phyloP scores from a whole-genome alignment of 495 filamentous ascomycete genomes.

The Penicillium atrosanguineum region DNA sequence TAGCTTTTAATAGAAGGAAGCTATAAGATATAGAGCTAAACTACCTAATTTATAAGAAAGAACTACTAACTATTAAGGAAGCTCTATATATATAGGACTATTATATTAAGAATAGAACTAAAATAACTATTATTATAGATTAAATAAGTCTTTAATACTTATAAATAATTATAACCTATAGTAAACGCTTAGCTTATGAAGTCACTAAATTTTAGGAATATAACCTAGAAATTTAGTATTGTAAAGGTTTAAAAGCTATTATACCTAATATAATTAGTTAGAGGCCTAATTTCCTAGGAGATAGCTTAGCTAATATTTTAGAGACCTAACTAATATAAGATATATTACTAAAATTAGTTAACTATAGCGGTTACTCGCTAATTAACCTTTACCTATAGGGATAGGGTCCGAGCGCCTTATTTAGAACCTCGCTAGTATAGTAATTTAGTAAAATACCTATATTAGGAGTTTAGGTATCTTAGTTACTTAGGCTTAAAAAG shows the following conservation, averaged over 20 bases:
- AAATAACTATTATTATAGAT: too few relatives aligned
- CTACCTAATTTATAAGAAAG: too few relatives aligned
- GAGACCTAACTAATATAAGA: too few relatives aligned
- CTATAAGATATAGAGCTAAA: too few relatives aligned
- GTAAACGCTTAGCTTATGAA: neutral
- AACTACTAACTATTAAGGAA: too few relatives aligned
- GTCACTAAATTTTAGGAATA: slow-evolving; percentile 2
- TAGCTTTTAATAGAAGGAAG: too few relatives aligned
- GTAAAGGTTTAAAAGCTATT: neutral
- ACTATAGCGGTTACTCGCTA: neutral
- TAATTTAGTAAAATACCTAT: neutral
- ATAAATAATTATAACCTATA: neutral
- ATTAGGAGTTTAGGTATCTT: slow-evolving; percentile 1
- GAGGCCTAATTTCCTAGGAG: neutral
- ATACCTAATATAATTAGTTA: neutral
- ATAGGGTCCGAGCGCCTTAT: neutral
- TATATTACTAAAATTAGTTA: too few relatives aligned
- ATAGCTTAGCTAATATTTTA: neutral
- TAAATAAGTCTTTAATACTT: neutral
- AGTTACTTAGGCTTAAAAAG: neutral
- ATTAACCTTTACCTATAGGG: neutral
- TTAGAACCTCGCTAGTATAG: neutral
- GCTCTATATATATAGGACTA: too few relatives aligned
- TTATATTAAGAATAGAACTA: too few relatives aligned
- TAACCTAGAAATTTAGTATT: slow-evolving; percentile 2